A percentile compares a stretch with the other conserved stretches of the same genome.
phyloP scores from a whole-genome alignment of 257 asterid species.

The Mentha longifolia region DNA sequence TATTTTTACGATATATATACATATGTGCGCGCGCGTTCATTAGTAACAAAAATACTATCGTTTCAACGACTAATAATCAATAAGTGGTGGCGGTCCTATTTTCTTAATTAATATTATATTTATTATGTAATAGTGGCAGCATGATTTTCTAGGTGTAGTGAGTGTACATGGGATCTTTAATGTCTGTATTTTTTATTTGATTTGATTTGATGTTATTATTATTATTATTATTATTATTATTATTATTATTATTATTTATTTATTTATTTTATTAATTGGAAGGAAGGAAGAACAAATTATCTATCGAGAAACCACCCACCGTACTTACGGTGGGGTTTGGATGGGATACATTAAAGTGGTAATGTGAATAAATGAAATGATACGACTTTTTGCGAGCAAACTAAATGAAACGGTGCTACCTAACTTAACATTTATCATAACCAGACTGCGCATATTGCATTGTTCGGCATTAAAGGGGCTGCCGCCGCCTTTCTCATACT shows the following conservation, averaged over 20 bases:
- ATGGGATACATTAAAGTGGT: background rate
- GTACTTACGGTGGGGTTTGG: too few relatives aligned
- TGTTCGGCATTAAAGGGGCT: background rate
- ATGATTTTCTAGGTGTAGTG: slow-evolving; percentile 25
- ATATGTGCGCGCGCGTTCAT: too few relatives aligned
- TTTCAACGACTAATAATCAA: background rate
- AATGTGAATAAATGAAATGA: slow-evolving; percentile 1
- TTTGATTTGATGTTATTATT: too few relatives aligned
- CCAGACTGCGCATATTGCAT: background rate
- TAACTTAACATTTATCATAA: background rate
- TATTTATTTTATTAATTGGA: too few relatives aligned
- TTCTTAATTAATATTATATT: slow-evolving; percentile 6
- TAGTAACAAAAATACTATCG: background rate
- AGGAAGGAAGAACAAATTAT: too few relatives aligned
- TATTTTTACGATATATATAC: too few relatives aligned
- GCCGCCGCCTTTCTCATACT: slow-evolving; percentile 2
- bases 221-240: too few relatives aligned
- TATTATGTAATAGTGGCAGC: slow-evolving; percentile 17
- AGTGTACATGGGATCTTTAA: background rate
- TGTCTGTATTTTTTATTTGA: too few relatives aligned
- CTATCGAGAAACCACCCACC: too few relatives aligned
- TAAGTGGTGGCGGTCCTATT: background rate
- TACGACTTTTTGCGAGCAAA: background rate
- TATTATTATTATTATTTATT: too few relatives aligned
- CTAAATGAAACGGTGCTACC: slow-evolving; percentile 26